A percentile compares a stretch with the other conserved stretches of the same genome.
Conservation (phyloP, 73 alveolate species). For the Diophrys sp. region DNA sequence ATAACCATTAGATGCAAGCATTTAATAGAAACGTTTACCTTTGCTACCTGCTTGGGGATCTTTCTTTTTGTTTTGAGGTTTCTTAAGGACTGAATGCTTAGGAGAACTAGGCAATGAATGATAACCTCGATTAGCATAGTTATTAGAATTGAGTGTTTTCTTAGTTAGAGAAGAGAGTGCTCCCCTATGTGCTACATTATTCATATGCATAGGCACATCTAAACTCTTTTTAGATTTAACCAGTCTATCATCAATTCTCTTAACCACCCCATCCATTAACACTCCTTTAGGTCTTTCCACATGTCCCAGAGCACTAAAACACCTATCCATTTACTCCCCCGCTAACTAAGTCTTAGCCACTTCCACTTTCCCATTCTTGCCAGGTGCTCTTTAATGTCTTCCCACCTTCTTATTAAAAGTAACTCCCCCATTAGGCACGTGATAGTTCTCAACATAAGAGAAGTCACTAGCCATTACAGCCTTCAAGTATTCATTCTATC, state of each 20-base stretch:
- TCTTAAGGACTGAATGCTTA: background rate
- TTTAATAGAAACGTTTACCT: too few relatives aligned
- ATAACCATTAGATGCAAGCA: too few relatives aligned
- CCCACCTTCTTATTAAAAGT: background rate
- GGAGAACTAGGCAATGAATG: background rate
- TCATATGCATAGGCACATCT: background rate
- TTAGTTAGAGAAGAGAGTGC: background rate
- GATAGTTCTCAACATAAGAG: background rate
- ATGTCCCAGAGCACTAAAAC: background rate
- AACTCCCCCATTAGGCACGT: background rate
- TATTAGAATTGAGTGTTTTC: background rate
- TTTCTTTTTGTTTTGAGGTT: too few relatives aligned
- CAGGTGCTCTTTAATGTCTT: background rate
- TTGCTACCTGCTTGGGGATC: too few relatives aligned
- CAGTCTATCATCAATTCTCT: background rate
- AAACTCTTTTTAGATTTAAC: too few relatives aligned
- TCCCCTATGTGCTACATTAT: background rate
- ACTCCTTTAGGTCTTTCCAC: background rate
- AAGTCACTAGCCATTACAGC: background rate
- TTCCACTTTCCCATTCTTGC: background rate
- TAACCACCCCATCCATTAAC: background rate
- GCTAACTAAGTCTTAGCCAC: background rate
- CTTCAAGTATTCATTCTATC: background rate
- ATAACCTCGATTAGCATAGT: background rate
- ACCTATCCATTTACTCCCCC: background rate